Conservation (phyloP, 257 asterid genomes). For the Salvia splendens region DNA sequence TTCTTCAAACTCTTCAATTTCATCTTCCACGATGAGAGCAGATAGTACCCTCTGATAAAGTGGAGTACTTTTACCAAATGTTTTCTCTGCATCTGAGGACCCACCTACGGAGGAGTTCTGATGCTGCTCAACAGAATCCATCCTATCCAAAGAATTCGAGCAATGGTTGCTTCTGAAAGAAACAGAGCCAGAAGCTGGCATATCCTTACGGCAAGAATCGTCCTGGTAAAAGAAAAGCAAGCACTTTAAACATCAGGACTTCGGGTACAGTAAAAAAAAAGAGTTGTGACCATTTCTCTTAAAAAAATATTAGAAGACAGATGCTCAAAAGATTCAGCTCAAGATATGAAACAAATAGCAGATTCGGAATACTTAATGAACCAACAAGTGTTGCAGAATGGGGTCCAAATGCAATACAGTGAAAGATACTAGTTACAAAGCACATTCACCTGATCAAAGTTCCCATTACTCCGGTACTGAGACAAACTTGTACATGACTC, state of each 20-base stretch:
- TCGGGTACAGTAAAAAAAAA: conserved; percentile 23
- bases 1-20: conserved; percentile 73
- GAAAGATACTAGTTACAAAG: conserved; percentile 28
- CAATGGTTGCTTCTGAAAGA: conserved; percentile 48
- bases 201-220: conserved; percentile 45
- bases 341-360: conserved; percentile 20
- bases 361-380: conserved; percentile 10
- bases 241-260: conserved; percentile 28
- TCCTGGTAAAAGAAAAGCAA: conserved; percentile 48
- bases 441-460: conserved; percentile 46
- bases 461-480: conserved; percentile 42
- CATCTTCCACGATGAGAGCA: conserved; percentile 81
- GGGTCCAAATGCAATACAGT: conserved; percentile 19
- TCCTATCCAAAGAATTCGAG: conserved; percentile 38
- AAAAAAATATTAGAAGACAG: neutral
- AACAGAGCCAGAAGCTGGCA: conserved; percentile 40
- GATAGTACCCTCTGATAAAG: conserved; percentile 90
- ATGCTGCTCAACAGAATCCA: conserved; percentile 52
- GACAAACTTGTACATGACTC: conserved; percentile 50
- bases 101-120: conserved; percentile 50
- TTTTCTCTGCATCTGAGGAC: conserved; percentile 48
- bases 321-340: conserved; percentile 1
- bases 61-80: conserved; percentile 53
- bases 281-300: neutral
- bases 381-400: neutral